Evolutionary conservation across 768 basidiomycete species (phyloP).

Genomic region (Boletus speciosus): DNA sequence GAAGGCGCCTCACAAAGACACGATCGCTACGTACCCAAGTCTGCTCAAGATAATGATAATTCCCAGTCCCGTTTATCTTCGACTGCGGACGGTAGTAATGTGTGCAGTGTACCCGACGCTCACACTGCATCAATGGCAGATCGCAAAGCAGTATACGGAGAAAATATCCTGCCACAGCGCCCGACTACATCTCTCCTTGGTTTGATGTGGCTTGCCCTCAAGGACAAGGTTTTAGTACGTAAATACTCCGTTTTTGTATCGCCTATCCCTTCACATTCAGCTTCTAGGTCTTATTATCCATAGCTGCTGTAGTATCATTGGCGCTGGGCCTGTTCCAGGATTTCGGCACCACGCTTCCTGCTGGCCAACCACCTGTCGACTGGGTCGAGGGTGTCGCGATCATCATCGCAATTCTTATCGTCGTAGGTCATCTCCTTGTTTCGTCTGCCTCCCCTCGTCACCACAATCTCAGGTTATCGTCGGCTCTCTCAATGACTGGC

Average conservation of each 20-base stretch:
- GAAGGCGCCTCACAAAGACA: constrained; percentile 33
- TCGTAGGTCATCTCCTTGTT: constrained; percentile 44
- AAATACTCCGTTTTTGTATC: not conserved
- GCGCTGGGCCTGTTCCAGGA: constrained; percentile 94
- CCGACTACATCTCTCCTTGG: constrained; percentile 63
- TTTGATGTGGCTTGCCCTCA: constrained; percentile 83
- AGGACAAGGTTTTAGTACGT: constrained; percentile 86
- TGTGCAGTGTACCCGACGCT: constrained; percentile 5
- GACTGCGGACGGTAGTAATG: constrained; percentile 1
- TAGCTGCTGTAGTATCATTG: constrained; percentile 90
- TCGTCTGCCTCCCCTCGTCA: not conserved
- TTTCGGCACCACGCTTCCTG: constrained; percentile 65
- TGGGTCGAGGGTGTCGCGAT: constrained; percentile 96
- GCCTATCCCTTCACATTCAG: constrained; percentile 4
- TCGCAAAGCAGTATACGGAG: constrained; percentile 66
- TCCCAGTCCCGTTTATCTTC: constrained; percentile 13
- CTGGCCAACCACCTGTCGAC: constrained; percentile 74
- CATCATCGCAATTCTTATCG: constrained; percentile 70
- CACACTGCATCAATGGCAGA: constrained; percentile 50
- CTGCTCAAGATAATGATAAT: constrained; percentile 1
- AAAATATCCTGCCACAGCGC: constrained; percentile 71
- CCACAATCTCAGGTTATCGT: constrained; percentile 63
- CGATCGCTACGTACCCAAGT: constrained; percentile 14
- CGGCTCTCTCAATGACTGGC: constrained; percentile 96
- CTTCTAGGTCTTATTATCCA: constrained; percentile 74